phyloP scores from a whole-genome alignment of 441 rosid species.

The Iberis amara region DNA sequence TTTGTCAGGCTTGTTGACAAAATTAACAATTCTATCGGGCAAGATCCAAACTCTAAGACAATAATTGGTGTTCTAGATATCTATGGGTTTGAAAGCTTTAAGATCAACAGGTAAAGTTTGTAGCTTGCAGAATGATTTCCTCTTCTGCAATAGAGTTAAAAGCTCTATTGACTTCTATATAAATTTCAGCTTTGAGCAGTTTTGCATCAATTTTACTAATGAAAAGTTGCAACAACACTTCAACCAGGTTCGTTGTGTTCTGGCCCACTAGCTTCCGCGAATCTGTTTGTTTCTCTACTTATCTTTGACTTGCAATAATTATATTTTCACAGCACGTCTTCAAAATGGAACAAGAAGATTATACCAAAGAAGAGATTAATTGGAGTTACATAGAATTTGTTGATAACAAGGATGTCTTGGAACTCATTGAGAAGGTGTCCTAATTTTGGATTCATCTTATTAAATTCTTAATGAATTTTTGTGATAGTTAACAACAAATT shows the following conservation, averaged over 20 bases:
- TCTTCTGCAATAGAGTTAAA: conserved; percentile 5
- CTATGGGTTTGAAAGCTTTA: conserved; percentile 76
- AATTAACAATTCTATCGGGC: conserved; percentile 70
- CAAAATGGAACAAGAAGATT: conserved; percentile 99
- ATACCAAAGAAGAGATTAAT: conserved; percentile 95
- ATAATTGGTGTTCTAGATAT: conserved; percentile 76
- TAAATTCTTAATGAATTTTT: background rate
- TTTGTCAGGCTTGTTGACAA: conserved; percentile 65
- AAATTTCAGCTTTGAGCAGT: conserved; percentile 81
- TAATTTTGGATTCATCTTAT: conserved; percentile 5
- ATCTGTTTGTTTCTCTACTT: conserved; percentile 18
- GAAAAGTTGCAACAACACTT: conserved; percentile 99
- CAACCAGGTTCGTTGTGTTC: conserved; percentile 64
- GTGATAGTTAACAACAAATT: background rate
- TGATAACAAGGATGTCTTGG: conserved; percentile 98
- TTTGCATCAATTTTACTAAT: conserved; percentile 97
- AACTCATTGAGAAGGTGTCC: conserved; percentile 90
- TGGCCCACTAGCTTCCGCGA: conserved; percentile 11
- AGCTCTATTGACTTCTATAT: conserved; percentile 16
- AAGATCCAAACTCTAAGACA: conserved; percentile 70
- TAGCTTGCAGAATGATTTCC: conserved; percentile 15
- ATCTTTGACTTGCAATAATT: conserved; percentile 24
- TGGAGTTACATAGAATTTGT: conserved; percentile 99
- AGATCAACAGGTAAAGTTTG: conserved; percentile 52
- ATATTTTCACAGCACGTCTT: conserved; percentile 81